A percentile compares a stretch with the other conserved stretches of the same genome.
Conservation (phyloP, 139 green algal genomes). For the Closterium sp. region DNA sequence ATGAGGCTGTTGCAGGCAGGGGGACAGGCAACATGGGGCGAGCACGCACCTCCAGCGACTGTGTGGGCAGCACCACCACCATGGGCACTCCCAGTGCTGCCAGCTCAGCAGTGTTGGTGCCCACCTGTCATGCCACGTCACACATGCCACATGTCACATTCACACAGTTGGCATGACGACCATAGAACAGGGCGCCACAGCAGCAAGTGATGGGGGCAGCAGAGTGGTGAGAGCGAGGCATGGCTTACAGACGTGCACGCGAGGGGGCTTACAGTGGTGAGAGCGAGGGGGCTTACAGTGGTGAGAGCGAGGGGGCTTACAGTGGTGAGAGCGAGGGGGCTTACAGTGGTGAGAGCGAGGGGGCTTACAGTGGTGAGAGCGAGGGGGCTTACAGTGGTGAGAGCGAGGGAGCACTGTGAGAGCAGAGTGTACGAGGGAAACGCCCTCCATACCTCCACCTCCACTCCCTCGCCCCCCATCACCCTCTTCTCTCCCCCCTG, state of each 20-base stretch:
- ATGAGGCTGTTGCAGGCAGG: no score
- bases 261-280: conserved; percentile 46
- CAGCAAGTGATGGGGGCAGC: background rate
- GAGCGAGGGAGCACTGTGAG: conserved; percentile 35
- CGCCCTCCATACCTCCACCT: conserved; percentile 25
- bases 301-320: background rate
- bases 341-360: background rate
- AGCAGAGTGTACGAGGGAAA: conserved; percentile 46
- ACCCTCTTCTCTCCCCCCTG: background rate
- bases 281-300: conserved; percentile 28
- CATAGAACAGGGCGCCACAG: background rate
- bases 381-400: conserved; percentile 46
- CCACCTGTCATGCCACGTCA: conserved; percentile 39
- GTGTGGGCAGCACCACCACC: conserved; percentile 51
- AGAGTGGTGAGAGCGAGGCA: background rate
- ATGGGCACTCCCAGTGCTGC: conserved; percentile 52
- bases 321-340: conserved; percentile 51
- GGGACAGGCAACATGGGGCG: background rate
- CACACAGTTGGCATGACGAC: background rate
- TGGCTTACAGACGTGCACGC: background rate
- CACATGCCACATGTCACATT: background rate
- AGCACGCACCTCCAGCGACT: conserved; percentile 39
- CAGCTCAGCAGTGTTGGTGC: conserved; percentile 58
- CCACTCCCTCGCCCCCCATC: background rate
- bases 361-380: conserved; percentile 46